Base-by-base conservation (phyloP, 2,329 filamentous ascomycete species). In the Botrytis galanthina region DNA sequence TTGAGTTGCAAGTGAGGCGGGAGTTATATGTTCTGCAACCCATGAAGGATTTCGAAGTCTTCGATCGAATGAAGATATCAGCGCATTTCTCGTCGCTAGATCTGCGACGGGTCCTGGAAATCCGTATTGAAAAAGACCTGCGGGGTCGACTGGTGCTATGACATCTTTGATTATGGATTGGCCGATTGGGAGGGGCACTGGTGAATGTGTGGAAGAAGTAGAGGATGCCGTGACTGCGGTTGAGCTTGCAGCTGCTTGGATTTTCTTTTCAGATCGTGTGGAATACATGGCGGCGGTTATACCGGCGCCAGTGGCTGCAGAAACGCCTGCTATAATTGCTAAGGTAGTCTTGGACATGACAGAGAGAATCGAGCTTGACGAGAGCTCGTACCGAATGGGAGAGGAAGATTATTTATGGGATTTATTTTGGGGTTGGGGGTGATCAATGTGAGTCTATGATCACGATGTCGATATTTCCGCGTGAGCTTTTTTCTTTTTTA, bases 11-110 rank as follows among this genome's bases (percentile, higher is more conserved):
- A 99, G 88, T 0, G 95, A 98, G 51, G 90, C 89, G 2, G 94
- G 90, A 0, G 96, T 99, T 83, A 99, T 98, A 86, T 99, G 96
- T 85, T 99, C 96, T 76, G 92, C 91, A 14, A 95, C 96, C 95
- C 95, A 99, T 82, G 93, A 88, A 44, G 96, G 96, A 84, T 99
- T 99, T 81, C 95, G 90, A 61, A 90, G 92, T 75, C 93, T 91
- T 42, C 96, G 93, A 84, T 99, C 95, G 87, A 92, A 99, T 79
- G 92, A 91, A 46, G 95, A 97, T 77, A 95, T 88, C 71, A 98
- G 88, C 48, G 93, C 92, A 39, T 89, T 85, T 54, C 94, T 91
- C 72, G 87, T 88, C 72, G 94, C 91, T 61, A 97, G 86, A 83
- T 99, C 96, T 79, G 91, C 87, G 57, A 97, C 85, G 46, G 96